Evolutionary conservation across 2,329 filamentous ascomycete species (phyloP).

Genomic region (Xylaria sp.): DNA sequence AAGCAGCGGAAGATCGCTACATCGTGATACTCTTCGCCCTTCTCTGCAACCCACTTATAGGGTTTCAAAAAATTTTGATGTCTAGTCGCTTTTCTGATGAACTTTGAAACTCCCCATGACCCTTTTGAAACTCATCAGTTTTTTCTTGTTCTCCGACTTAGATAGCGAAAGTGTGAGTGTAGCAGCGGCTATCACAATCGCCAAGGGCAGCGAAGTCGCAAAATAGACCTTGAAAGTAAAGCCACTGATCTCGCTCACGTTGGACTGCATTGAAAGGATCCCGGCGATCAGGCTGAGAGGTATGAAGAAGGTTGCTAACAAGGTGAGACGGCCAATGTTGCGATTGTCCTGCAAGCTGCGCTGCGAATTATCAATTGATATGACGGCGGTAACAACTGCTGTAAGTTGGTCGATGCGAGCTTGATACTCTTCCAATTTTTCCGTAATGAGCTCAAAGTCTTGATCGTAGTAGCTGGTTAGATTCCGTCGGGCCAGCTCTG

Average conservation of each 20-base stretch:
- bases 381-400: conserved; percentile 48
- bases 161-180: conserved; percentile 25
- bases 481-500: background rate
- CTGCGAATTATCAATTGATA: conserved; percentile 47
- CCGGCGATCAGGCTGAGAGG: conserved; percentile 49
- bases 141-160: background rate
- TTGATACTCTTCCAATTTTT: conserved; percentile 50
- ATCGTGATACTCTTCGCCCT: conserved; percentile 18
- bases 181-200: conserved; percentile 32
- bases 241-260: conserved; percentile 34
- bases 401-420: conserved; percentile 50
- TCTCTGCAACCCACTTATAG: no score
- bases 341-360: conserved; percentile 47
- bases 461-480: conserved; percentile 36
- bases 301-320: conserved; percentile 51
- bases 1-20: conserved; percentile 44
- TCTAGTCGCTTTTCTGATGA: background rate
- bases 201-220: conserved; percentile 43
- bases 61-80: background rate
- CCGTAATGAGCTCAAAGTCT: conserved; percentile 44
- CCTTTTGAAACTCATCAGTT: background rate
- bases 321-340: conserved; percentile 50
- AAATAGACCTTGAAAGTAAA: conserved; percentile 43
- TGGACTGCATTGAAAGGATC: conserved; percentile 48
- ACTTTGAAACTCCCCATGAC: background rate